Evolutionary conservation across 257 asterid species (phyloP), one percentile per base, ranked within the genome.

Genomic region (Solanum chmielewskii): DNA sequence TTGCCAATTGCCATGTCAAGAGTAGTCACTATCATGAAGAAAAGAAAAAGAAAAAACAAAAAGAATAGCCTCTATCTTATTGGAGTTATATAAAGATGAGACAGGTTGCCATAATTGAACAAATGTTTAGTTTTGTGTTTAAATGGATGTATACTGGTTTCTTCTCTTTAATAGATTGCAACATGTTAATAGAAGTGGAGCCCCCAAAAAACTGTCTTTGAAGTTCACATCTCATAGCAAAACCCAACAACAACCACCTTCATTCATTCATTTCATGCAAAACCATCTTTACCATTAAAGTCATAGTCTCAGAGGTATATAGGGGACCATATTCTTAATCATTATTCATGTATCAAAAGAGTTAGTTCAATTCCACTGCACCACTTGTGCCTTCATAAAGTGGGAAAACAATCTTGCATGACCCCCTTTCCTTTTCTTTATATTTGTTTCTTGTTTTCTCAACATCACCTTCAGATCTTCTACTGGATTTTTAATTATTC

Each of bases 261-360:
- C 92, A 87, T 86, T 88, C 89, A 91, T 88, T 87, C 89, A 91
- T 88, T 73, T 73, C 81, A 37, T 73, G 88, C 83, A 89, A 87
- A 85, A 49, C 86, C 87, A 85, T 78, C 87, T 87, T 90, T 89
- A 88, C 94, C 92, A 91, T 75, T 87, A 70, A 90, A 85, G 91
- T 90, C 91, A 83, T 47, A 71, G 66, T 87, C 90, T 77, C 66
- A 62, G 83, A 84, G 83, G 88, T 68, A 83, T 11, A 20, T 86
- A 83, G 93, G 95, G 95, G 92, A 91, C 96, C 94, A 88, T 83
- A 15, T 75, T 49, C 56, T 68, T 68, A 68, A 68, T 45, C 39
- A 25, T 47, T 44, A 13, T 84, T 71, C 83, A 41, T 21, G 64
- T 56, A 47, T 59, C 71, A 39, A 56, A 21, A 41, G 88, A 60